Conservation (phyloP, 2,329 filamentous ascomycete genomes). For the Eurotiales sp. region DNA sequence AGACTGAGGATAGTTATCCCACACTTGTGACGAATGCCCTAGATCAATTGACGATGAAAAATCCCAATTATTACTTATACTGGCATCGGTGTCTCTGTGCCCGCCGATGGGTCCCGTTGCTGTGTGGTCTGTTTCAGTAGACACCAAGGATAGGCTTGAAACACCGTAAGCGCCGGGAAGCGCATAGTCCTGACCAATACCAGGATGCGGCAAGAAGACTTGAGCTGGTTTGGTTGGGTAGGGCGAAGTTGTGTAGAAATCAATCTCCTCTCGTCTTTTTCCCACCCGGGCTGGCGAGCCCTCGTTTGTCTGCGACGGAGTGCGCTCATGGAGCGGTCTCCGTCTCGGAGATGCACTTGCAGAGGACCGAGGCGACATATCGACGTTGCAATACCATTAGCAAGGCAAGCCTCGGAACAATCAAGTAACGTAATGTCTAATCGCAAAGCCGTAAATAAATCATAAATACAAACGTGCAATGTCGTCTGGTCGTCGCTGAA, state of each 20-base stretch:
- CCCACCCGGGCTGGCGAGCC: constrained; percentile 35
- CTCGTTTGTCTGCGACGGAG: constrained; percentile 44
- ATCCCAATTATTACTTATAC: constrained; percentile 29
- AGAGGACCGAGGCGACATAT: constrained; percentile 16
- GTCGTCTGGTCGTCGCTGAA: constrained; percentile 13
- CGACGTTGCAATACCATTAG: constrained; percentile 2
- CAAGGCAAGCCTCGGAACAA: not conserved
- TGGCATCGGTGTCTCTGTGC: constrained; percentile 22
- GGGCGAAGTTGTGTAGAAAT: constrained; percentile 41
- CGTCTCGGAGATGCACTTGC: constrained; percentile 34
- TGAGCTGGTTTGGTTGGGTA: constrained; percentile 48
- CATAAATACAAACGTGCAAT: constrained; percentile 12
- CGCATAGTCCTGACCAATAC: constrained; percentile 34
- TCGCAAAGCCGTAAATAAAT: constrained; percentile 10
- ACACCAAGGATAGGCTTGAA: constrained; percentile 27
- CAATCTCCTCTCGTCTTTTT: constrained; percentile 32
- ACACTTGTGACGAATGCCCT: constrained; percentile 34
- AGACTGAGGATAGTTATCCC: constrained; percentile 36
- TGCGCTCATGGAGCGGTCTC: constrained; percentile 45
- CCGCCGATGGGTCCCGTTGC: constrained; percentile 24
- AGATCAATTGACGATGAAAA: constrained; percentile 35
- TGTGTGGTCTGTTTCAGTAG: constrained; percentile 28
- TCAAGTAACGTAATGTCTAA: constrained; percentile 4
- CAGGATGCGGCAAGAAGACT: constrained; percentile 39
- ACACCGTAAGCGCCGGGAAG: constrained; percentile 30